Base-by-base conservation (phyloP, 805 yeast species). In the Monosporozyma aquatica region DNA sequence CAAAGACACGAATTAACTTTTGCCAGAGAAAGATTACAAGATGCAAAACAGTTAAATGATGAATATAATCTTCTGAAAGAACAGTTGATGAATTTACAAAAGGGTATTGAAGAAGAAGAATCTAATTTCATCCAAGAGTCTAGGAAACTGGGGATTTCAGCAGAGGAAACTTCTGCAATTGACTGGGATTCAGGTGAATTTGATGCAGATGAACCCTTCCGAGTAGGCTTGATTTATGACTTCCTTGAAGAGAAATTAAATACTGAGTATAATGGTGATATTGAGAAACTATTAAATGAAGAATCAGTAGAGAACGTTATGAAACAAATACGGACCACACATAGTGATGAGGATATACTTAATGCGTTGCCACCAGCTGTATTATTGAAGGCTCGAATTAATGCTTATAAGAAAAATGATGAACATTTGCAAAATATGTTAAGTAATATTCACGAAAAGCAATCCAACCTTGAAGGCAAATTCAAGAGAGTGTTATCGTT, bases 141-240 rank as follows among this genome's bases (percentile, higher is more conserved):
- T 41, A 64, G 62, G 46, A 69, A 65, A 43, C 47, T 67, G 17
- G 69, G 64, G 27, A 45, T 58, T 24, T 49, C 56, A 2, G 46
- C 54, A 9, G 62, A 58, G 20, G 62, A 58, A 15, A 48, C 58
- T 2, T 38, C 50, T 3, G 56, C 51, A 6, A 53, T 56, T 54
- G 47, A 59, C 61, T 56, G 62, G 66, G 53, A 54, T 59, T 50
- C 70, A 62, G 80, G 78, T 21, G 78, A 72, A 43, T 81, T 78
- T 53, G 90, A 83, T 61, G 90, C 95, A 0, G 97, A 89, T 62
- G 90, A 85, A 55, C 95, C 96, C n/a, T 90, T 86, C 62, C 72
- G 82, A 38, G 74, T 86, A 9, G 69, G 74, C 55, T 69, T 76
- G 6, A 68, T 84, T 11, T 80, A 74, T 54, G 72, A 76, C 30